phyloP scores from a whole-genome alignment of 192 early-diverging fungal species.

The Rhizoclosmatium globosum region DNA sequence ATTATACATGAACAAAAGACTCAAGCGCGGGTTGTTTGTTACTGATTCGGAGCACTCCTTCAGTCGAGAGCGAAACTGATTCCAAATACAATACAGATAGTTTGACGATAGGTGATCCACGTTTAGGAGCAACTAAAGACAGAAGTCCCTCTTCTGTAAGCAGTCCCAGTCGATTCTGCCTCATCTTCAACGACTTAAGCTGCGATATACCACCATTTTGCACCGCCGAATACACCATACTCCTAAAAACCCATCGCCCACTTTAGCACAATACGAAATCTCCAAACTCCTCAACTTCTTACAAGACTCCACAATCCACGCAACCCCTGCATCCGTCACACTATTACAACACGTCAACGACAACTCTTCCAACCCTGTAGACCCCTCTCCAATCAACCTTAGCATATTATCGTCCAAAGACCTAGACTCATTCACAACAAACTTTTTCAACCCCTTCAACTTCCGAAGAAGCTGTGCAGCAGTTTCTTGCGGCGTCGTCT shows the following conservation, averaged over 20 bases:
- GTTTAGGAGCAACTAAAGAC: background rate
- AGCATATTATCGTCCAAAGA: background rate
- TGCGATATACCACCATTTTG: background rate
- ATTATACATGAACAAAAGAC: background rate
- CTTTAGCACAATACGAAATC: slow-evolving; percentile 4
- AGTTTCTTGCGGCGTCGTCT: too few relatives aligned
- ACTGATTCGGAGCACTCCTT: background rate
- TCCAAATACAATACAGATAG: too few relatives aligned
- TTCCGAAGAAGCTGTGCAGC: background rate
- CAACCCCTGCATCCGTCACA: background rate
- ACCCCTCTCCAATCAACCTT: slow-evolving; percentile 5
- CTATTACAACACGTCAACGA: background rate
- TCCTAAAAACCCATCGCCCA: background rate
- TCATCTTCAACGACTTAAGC: background rate
- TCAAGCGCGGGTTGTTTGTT: background rate
- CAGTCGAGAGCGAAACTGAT: background rate
- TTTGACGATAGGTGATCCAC: too few relatives aligned
- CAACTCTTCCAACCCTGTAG: background rate
- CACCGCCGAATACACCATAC: background rate
- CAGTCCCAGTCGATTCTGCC: background rate
- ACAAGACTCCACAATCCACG: background rate
- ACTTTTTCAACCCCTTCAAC: background rate
- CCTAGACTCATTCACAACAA: background rate
- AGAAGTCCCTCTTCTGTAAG: background rate
- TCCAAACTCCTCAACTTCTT: background rate